Evolutionary conservation across 2,329 filamentous ascomycete species (phyloP).

Genomic region (Drechmeria coniospora): DNA sequence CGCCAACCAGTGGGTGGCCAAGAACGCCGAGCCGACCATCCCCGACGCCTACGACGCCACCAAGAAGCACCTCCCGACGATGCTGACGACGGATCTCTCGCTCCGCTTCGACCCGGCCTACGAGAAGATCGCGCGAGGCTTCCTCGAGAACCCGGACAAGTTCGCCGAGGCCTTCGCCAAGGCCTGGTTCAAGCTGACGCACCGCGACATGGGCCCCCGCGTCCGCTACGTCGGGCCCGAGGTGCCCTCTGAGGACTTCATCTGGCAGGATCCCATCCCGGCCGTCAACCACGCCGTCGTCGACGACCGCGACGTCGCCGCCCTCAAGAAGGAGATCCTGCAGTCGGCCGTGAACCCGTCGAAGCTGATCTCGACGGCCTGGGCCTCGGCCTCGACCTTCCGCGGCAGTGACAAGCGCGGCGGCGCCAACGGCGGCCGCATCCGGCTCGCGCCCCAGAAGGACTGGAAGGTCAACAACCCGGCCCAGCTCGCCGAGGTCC

Average conservation of each 20-base stretch:
- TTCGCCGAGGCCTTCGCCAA: conserved; percentile 53
- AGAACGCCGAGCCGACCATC: conserved; percentile 49
- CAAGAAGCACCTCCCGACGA: conserved; percentile 60
- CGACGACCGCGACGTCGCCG: conserved; percentile 44
- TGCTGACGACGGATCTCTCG: conserved; percentile 63
- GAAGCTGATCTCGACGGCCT: conserved; percentile 51
- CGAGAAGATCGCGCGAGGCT: conserved; percentile 61
- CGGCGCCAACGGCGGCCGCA: conserved; percentile 66
- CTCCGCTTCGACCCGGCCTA: conserved; percentile 57
- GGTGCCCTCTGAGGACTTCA: conserved; percentile 50
- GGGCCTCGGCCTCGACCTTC: conserved; percentile 58
- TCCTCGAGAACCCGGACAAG: conserved; percentile 52
- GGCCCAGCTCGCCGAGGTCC: conserved; percentile 43
- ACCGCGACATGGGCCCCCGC: conserved; percentile 64
- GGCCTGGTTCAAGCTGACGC: conserved; percentile 73
- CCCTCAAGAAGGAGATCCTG: conserved; percentile 55
- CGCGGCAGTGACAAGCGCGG: conserved; percentile 67
- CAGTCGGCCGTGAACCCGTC: conserved; percentile 41
- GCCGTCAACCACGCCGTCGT: conserved; percentile 39
- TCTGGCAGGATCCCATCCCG: conserved; percentile 65
- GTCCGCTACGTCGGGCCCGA: conserved; percentile 61
- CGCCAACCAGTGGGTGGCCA: conserved; percentile 63
- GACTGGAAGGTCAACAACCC: conserved; percentile 66
- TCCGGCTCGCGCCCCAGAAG: conserved; percentile 57
- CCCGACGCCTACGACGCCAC: conserved; percentile 54